Percentiles rank a stretch among this genome's conserved stretches.
Conservation (phyloP, 2,329 filamentous ascomycete species). For the Neocatenulostroma microsporum region DNA sequence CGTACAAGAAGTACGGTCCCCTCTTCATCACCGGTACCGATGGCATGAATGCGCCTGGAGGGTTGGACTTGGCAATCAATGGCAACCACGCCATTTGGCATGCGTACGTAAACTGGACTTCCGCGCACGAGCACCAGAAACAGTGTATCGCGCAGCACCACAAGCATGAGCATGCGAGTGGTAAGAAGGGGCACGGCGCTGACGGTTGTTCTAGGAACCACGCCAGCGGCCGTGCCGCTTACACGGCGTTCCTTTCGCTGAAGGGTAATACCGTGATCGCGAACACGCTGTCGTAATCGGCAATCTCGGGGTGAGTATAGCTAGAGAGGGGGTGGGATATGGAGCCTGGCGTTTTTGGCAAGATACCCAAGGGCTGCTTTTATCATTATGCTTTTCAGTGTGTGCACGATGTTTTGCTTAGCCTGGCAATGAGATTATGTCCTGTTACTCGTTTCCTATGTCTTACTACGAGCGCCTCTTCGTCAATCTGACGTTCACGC, state of each 20-base stretch:
- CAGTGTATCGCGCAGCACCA: conserved; percentile 7
- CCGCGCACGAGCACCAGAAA: background rate
- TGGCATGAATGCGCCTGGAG: conserved; percentile 24
- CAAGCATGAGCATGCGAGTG: background rate
- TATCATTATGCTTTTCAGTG: no score
- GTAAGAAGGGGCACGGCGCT: background rate
- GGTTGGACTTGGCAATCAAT: conserved; percentile 25
- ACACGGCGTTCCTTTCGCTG: conserved; percentile 10
- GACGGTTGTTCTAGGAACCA: conserved; percentile 9
- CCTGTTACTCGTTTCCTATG: no score
- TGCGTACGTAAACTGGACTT: conserved; percentile 15
- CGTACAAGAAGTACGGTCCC: conserved; percentile 18
- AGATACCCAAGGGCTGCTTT: background rate
- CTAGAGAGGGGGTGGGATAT: background rate
- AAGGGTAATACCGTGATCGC: conserved; percentile 9
- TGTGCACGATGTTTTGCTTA: no score
- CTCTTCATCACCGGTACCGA: conserved; percentile 20
- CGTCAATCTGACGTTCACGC: conserved; percentile 18
- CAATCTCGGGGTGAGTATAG: no score
- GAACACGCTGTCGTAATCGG: conserved; percentile 1
- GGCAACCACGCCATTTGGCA: conserved; percentile 27
- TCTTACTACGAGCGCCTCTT: conserved; percentile 7
- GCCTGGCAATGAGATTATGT: no score
- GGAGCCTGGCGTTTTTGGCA: background rate
- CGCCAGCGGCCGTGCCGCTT: conserved; percentile 15